Conservation (phyloP, 768 basidiomycete species). For the Neoboletus brunneissimus region DNA sequence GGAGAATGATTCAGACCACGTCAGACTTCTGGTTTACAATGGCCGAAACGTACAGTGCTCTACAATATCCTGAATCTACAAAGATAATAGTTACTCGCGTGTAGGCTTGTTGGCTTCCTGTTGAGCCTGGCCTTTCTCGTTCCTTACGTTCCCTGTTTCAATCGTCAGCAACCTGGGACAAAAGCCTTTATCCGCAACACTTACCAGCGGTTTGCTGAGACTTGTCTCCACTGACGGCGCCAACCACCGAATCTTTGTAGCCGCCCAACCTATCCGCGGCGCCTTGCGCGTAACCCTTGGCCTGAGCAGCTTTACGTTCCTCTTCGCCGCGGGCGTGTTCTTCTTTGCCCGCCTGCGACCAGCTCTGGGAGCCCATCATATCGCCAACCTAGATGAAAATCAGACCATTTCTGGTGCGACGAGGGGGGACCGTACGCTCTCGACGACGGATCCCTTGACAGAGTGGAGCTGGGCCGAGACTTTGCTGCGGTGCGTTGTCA, state of each 20-base stretch:
- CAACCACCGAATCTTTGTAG: constrained; percentile 52
- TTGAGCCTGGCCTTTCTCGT: constrained; percentile 54
- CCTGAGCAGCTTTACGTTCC: constrained; percentile 46
- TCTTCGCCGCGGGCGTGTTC: constrained; percentile 50
- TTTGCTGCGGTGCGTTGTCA: constrained; percentile 28
- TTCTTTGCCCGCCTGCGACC: constrained; percentile 45
- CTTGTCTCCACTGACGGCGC: constrained; percentile 56
- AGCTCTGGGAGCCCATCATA: constrained; percentile 39
- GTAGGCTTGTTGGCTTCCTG: constrained; percentile 49
- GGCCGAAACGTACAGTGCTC: background rate
- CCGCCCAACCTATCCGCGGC: constrained; percentile 43
- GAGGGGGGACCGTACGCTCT: constrained; percentile 24
- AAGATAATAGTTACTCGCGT: background rate
- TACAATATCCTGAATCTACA: background rate
- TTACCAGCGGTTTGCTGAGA: constrained; percentile 48
- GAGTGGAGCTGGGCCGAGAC: constrained; percentile 36
- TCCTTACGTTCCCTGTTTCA: constrained; percentile 45
- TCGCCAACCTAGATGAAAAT: constrained; percentile 38
- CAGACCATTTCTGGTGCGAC: background rate
- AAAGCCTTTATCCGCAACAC: background rate
- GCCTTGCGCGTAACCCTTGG: constrained; percentile 52
- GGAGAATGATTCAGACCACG: background rate
- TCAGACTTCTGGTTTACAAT: background rate
- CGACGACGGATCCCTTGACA: constrained; percentile 35
- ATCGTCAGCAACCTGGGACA: background rate